Evolutionary conservation across 352 stramenopile species (phyloP).

Genomic region (Globisporangium cystogenes): DNA sequence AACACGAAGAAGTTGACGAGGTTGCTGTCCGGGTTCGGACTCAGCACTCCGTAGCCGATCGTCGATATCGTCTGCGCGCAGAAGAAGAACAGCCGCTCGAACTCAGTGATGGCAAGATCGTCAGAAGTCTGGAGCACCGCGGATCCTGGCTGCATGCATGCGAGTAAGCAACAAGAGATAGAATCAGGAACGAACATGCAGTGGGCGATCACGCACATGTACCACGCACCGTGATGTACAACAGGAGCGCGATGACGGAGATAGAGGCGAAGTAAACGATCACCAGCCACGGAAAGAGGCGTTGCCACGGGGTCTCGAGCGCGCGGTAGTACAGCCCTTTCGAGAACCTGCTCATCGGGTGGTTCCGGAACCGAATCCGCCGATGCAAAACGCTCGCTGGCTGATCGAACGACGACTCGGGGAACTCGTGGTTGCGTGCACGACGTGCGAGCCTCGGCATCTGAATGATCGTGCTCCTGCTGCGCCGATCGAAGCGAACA

Average conservation of each 20-base stretch:
- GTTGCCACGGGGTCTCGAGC: conserved; percentile 35
- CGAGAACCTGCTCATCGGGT: conserved; percentile 28
- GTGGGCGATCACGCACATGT: too few relatives aligned
- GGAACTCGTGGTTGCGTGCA: conserved; percentile 14
- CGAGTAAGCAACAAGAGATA: not conserved
- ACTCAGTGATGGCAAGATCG: conserved; percentile 15
- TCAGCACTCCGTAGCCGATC: conserved; percentile 42
- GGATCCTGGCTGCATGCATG: conserved; percentile 8
- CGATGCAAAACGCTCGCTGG: conserved; percentile 37
- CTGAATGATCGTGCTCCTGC: conserved; percentile 15
- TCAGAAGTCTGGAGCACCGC: conserved; percentile 6
- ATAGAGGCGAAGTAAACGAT: conserved; percentile 33
- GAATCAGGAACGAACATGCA: too few relatives aligned
- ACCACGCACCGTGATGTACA: conserved; percentile 35
- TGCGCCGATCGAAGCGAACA: conserved; percentile 21
- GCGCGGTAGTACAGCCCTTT: conserved; percentile 51
- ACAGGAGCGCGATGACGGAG: conserved; percentile 28
- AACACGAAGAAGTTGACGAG: conserved; percentile 61
- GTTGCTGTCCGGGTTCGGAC: conserved; percentile 35
- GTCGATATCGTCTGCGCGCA: conserved; percentile 60
- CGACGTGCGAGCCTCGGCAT: conserved; percentile 9
- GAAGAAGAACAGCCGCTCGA: conserved; percentile 46
- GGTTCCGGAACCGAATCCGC: conserved; percentile 37
- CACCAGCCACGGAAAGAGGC: conserved; percentile 30
- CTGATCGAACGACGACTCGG: conserved; percentile 11